phyloP scores from a whole-genome alignment of 495 filamentous ascomycete genomes.

The Trichoderma orchidacearum region DNA sequence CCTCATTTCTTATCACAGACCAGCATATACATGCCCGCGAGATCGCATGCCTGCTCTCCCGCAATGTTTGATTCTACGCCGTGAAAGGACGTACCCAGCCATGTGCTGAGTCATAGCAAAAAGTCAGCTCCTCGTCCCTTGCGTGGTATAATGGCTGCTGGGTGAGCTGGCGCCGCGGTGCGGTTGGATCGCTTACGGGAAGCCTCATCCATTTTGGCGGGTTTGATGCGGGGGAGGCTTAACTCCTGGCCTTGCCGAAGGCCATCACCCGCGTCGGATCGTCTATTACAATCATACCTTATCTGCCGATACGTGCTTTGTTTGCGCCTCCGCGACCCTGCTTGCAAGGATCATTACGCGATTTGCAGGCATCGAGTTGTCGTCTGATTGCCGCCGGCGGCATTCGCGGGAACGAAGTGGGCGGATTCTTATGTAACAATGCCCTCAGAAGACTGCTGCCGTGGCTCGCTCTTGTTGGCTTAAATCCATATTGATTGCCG shows the following conservation, averaged over 20 bases:
- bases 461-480: background rate
- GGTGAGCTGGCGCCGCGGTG: background rate
- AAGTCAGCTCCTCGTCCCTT: background rate
- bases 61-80: no score
- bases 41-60: background rate
- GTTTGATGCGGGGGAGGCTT: background rate
- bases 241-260: background rate
- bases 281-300: background rate
- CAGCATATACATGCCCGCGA: background rate
- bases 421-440: background rate
- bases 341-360: background rate
- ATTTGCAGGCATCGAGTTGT: background rate
- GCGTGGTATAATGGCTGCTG: background rate
- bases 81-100: no score
- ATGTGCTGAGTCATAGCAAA: background rate
- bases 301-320: background rate
- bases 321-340: background rate
- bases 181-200: background rate
- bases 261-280: background rate
- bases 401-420: background rate
- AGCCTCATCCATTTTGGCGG: background rate
- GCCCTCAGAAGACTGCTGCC: background rate
- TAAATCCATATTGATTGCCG: background rate
- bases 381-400: background rate
- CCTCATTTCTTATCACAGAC: no score